Base-by-base conservation (phyloP, 2,329 filamentous ascomycete genomes). In the Chlorencoelia australis region DNA sequence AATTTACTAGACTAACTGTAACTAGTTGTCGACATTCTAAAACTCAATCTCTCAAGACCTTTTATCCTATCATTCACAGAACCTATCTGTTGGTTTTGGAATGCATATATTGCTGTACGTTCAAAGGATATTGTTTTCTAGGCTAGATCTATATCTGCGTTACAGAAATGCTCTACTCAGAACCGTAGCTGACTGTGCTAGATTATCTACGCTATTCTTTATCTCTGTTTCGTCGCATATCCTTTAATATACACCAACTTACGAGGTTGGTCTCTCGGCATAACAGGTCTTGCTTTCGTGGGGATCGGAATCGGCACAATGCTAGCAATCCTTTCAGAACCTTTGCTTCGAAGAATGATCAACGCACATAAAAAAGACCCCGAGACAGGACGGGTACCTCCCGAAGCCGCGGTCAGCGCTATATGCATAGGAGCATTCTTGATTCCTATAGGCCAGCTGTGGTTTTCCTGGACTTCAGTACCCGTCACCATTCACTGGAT, bases 161-260 rank as follows among this genome's bases (percentile, higher is more conserved):
- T n/a, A n/a, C n/a, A n/a, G n/a, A n/a, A n/a, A n/a, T n/a, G n/a
- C n/a, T n/a, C n/a, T n/a, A n/a, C n/a, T n/a, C n/a, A n/a, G n/a
- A 7, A 20, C 8, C 22, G 3, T 19, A 13, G 15, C 37, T 35
- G 26, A 39, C 8, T 5, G 8, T 7, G 13, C 11, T 33, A 53
- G 49, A 64, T 94, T 25, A 75, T 94, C 22, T 94, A 94, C 56
- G 83, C 78, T 13, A 86, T 94, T 26, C 66, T 95, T 1, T 91
- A 91, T 53, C 75, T 94, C 20, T 93, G 85, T 60, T 94, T 94
- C 62, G 80, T 93, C 11, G 85, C 84, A 9, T 93, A 93, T 56
- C 87, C 87, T 0, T 81, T 93, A 41, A 81, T 94, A 40, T 94
- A 91, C 59, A 67, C 69, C 8, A 56, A 71, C 6, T 61, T 75